Percentiles rank a stretch among this genome's conserved stretches.
Evolutionary conservation across 176 grass and related monocot species (phyloP).

Genomic region (Alopecurus myosuroides): DNA sequence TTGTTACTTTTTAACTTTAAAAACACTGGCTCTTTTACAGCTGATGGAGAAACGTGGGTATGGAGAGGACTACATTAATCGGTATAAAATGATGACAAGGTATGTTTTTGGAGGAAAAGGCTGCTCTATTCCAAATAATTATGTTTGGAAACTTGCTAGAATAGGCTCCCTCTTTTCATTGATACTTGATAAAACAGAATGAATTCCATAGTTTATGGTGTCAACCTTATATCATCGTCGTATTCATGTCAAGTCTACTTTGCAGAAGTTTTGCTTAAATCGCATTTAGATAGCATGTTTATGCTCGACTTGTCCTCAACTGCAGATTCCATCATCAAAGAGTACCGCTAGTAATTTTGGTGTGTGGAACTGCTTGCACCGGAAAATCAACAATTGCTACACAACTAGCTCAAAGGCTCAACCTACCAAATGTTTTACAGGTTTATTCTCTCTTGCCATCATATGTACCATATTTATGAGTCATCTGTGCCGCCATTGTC

Average conservation of each 20-base stretch:
- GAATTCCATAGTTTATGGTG: background rate
- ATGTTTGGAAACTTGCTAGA: background rate
- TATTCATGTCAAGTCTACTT: background rate
- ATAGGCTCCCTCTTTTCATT: background rate
- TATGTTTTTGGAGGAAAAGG: background rate
- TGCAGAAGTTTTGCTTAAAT: background rate
- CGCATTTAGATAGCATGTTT: background rate
- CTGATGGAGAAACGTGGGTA: conserved; percentile 88
- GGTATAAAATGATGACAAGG: conserved; percentile 99
- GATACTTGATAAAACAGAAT: background rate
- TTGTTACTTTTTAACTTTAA: conserved; percentile 16
- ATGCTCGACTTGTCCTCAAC: conserved; percentile 1
- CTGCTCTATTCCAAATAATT: background rate
- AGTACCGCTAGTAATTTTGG: conserved; percentile 90
- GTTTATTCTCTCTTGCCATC: conserved; percentile 36
- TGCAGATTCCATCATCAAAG: conserved; percentile 96
- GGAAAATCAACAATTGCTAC: conserved; percentile 99
- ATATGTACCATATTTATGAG: background rate
- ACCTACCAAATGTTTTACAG: conserved; percentile 97
- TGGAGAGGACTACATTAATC: conserved; percentile 85
- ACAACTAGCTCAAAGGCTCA: conserved; percentile 92
- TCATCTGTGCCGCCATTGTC: background rate
- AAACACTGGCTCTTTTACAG: conserved; percentile 29
- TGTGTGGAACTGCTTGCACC: conserved; percentile 94
- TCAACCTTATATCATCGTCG: background rate